Conservation (phyloP, 1,284 basidiomycete genomes). For the Singerocomus inundabilis region DNA sequence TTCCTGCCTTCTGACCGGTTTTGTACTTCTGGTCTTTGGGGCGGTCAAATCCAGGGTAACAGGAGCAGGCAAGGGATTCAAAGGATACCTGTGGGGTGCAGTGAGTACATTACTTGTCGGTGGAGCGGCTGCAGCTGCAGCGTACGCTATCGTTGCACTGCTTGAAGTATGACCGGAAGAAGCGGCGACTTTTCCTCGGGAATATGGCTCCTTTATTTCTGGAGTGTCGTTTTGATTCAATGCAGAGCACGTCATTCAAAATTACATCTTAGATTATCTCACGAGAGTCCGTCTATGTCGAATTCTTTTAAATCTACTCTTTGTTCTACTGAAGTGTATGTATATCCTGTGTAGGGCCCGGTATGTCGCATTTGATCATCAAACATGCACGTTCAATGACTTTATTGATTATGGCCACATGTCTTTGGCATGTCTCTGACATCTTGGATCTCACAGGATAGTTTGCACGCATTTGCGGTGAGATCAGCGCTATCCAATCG, state of each 20-base stretch:
- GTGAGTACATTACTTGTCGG: conserved; percentile 88
- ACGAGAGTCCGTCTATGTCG: background rate
- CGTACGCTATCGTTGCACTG: conserved; percentile 80
- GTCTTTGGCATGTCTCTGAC: too few relatives aligned
- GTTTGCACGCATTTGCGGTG: too few relatives aligned
- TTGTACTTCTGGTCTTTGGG: conserved; percentile 88
- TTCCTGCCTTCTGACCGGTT: conserved; percentile 75
- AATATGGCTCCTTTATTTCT: background rate
- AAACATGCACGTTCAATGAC: background rate
- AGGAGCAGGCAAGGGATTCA: conserved; percentile 62
- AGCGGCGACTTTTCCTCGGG: background rate
- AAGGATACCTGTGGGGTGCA: conserved; percentile 80
- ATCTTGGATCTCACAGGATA: too few relatives aligned
- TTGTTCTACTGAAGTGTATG: too few relatives aligned
- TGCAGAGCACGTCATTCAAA: conserved; percentile 4
- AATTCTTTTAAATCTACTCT: too few relatives aligned
- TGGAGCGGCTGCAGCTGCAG: conserved; percentile 84
- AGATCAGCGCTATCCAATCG: conserved; percentile 7
- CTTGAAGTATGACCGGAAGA: conserved; percentile 48
- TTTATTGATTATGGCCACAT: background rate
- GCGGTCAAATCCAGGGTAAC: conserved; percentile 88
- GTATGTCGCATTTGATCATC: too few relatives aligned
- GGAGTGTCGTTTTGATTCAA: background rate
- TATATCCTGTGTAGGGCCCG: too few relatives aligned
- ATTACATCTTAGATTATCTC: background rate